phyloP scores from a whole-genome alignment of 2,329 filamentous ascomycete genomes.

The Fusarium poae region DNA sequence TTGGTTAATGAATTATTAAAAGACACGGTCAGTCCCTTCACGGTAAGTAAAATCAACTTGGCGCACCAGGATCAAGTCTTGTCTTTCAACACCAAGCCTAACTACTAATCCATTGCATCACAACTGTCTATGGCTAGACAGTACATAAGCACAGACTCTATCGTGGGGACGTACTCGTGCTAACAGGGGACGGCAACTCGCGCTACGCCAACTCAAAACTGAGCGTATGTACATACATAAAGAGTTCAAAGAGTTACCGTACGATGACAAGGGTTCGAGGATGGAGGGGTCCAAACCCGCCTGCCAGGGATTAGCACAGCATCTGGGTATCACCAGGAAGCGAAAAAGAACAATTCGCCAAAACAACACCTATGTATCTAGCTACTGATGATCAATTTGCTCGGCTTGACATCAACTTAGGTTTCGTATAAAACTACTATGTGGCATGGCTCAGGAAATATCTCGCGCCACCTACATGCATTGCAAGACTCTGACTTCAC shows the following conservation, averaged over 20 bases:
- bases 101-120: slow-evolving; percentile 5
- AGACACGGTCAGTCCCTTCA: slow-evolving; percentile 4
- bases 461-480: neutral
- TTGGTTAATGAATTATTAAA: neutral
- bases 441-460: neutral
- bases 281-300: slow-evolving; percentile 35
- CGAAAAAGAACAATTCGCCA: slow-evolving; percentile 49
- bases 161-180: slow-evolving; percentile 22
- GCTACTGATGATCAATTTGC: slow-evolving; percentile 30
- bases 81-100: slow-evolving; percentile 23
- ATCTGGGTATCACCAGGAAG: slow-evolving; percentile 46
- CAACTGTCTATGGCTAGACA: slow-evolving; percentile 26
- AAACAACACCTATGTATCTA: slow-evolving; percentile 36
- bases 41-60: slow-evolving; percentile 1
- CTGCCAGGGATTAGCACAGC: slow-evolving; percentile 39
- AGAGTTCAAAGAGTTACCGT: slow-evolving; percentile 22
- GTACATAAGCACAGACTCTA: slow-evolving; percentile 16
- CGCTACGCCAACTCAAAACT: slow-evolving; percentile 37
- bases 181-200: slow-evolving; percentile 14
- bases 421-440: neutral
- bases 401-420: neutral
- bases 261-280: slow-evolving; percentile 32
- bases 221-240: too few relatives aligned
- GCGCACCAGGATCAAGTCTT: slow-evolving; percentile 11
- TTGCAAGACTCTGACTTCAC: neutral